A percentile compares a stretch with the other conserved stretches of the same genome.
phyloP scores from a whole-genome alignment of 805 yeast genomes.

The Kodamaea kakaduensis region DNA sequence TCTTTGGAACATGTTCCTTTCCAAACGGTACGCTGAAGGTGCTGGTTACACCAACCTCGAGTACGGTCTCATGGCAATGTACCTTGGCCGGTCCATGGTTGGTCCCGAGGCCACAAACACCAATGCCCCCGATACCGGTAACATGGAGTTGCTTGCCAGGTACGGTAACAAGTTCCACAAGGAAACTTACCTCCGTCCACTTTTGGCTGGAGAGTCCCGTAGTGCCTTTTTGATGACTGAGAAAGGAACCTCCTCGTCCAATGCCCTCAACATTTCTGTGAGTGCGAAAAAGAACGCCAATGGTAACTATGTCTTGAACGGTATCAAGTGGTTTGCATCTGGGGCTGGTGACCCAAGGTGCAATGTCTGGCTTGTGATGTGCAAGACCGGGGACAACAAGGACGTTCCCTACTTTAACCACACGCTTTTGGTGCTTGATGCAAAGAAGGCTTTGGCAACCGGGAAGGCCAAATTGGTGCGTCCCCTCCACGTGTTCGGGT shows the following conservation, averaged over 20 bases:
- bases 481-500: constrained; percentile 54
- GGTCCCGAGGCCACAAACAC: constrained; percentile 62
- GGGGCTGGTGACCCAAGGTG: constrained; percentile 69
- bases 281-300: constrained; percentile 34
- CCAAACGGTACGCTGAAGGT: constrained; percentile 45
- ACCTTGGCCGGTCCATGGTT: constrained; percentile 49
- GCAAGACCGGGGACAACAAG: constrained; percentile 36
- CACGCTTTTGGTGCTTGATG: constrained; percentile 53
- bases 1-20: constrained; percentile 58
- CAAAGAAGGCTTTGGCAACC: constrained; percentile 44
- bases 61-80: constrained; percentile 62
- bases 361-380: constrained; percentile 50
- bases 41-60: constrained; percentile 60
- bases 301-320: constrained; percentile 51
- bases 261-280: constrained; percentile 55
- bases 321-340: constrained; percentile 67
- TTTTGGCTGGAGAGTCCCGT: constrained; percentile 51
- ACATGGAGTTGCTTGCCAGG: constrained; percentile 49
- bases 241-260: constrained; percentile 55
- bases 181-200: constrained; percentile 47
- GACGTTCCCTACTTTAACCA: constrained; percentile 46
- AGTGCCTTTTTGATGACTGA: constrained; percentile 67
- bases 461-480: constrained; percentile 48
- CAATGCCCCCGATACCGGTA: constrained; percentile 63
- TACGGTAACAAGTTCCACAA: constrained; percentile 37